Base-by-base conservation (phyloP, 2,329 filamentous ascomycete species). In the Trichoderma oligosporum region DNA sequence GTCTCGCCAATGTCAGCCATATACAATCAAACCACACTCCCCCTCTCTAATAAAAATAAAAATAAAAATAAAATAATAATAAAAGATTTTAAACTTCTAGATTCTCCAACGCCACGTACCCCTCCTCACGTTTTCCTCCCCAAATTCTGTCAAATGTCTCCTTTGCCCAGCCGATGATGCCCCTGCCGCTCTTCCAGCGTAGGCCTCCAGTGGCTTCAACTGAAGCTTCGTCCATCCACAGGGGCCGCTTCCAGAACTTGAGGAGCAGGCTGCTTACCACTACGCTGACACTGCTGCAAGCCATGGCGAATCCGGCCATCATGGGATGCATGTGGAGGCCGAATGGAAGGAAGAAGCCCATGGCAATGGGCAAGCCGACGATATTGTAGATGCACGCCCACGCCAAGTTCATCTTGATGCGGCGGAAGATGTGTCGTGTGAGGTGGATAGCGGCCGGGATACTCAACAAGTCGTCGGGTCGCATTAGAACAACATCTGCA, bases 331-430 rank as follows among this genome's bases (percentile, higher is more conserved):
- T 78, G 66, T 91, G 86, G 60, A 89, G 83, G 29, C 93, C 94
- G 63, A 96, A 84, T 1, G 94, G 93, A 4, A 99, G 78, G 77
- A 97, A 95, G 65, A 97, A 76, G 22, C 94, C 94, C 94, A 97
- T 97, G 38, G 94, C 94, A 66, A 99, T 95, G 2, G 94, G 94
- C 12, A 99, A 79, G 1, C 94, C 94, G 60, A 97, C 76, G 47
- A 91, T 61, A 71, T 99, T 99, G 81, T 99, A 99, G 61, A 91
- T 76, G 71, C 91, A 97, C 0, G 92, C 92, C 89, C 94, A 97
- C 2, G 86, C 78, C 2, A 99, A 81, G 72, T 99, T 99, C 64
- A 96, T 74, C 77, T 95, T 96, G 78, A 99, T 99, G 63, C 94
- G 86, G 56, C 78, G 81, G 79, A 99, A 97, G 68, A 97, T 97